Percentiles rank a stretch among this genome's conserved stretches.
phyloP scores from a whole-genome alignment of 1,284 basidiomycete species.

The Wolfiporia cocos region DNA sequence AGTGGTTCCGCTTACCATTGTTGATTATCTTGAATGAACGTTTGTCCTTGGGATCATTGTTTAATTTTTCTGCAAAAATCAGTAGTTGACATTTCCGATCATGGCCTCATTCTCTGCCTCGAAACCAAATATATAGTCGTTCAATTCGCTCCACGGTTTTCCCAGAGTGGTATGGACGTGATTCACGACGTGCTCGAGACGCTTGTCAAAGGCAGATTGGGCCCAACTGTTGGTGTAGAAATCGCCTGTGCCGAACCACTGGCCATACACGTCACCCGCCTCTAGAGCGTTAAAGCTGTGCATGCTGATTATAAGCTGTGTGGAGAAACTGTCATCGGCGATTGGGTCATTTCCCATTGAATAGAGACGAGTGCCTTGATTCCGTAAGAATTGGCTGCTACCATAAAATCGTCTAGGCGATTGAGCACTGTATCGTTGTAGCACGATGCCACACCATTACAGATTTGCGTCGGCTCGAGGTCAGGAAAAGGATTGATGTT shows the following conservation, averaged over 20 bases:
- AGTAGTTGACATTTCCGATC: slow-evolving; percentile 4
- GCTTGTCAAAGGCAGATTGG: slow-evolving; percentile 21
- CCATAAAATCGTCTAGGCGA: slow-evolving; percentile 34
- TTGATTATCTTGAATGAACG: slow-evolving; percentile 23
- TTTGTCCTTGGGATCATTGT: no score
- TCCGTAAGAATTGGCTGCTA: slow-evolving; percentile 27
- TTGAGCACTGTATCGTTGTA: slow-evolving; percentile 35
- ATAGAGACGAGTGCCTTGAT: slow-evolving; percentile 26
- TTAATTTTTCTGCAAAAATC: no score
- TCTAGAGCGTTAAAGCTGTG: slow-evolving; percentile 28
- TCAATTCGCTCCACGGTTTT: slow-evolving; percentile 38
- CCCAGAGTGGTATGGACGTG: slow-evolving; percentile 35
- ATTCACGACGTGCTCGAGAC: slow-evolving; percentile 30
- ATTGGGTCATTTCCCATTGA: no score
- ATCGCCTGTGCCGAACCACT: slow-evolving; percentile 17
- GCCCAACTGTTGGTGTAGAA: slow-evolving; percentile 19
- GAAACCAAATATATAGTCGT: slow-evolving; percentile 41
- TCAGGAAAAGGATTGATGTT: slow-evolving; percentile 23
- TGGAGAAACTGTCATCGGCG: neutral
- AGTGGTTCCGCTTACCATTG: slow-evolving; percentile 13
- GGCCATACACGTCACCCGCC: slow-evolving; percentile 24
- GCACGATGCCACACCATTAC: slow-evolving; percentile 20
- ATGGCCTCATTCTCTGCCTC: slow-evolving; percentile 39
- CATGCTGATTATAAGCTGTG: slow-evolving; percentile 32
- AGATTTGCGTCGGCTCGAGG: slow-evolving; percentile 30